phyloP scores from a whole-genome alignment of 495 filamentous ascomycete species.

The Apiosordaria backusii region DNA sequence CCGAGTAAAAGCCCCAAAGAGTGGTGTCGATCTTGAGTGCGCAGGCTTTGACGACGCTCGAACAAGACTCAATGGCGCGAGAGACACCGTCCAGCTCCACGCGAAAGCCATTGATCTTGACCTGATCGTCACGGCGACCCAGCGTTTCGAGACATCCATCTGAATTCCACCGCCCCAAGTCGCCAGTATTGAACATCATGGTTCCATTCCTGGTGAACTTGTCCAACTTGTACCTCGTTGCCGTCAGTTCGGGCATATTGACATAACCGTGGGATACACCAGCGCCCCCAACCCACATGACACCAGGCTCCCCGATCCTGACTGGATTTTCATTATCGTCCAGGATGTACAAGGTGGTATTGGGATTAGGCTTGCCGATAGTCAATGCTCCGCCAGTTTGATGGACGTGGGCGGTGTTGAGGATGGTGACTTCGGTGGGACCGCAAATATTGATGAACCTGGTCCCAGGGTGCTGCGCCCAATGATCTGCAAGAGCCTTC shows the following conservation, averaged over 20 bases:
- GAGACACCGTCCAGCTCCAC: constrained; percentile 40
- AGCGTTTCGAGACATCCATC: constrained; percentile 32
- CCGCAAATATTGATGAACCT: constrained; percentile 38
- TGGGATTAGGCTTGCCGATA: constrained; percentile 38
- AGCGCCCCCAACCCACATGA: constrained; percentile 40
- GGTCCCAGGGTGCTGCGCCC: constrained; percentile 26
- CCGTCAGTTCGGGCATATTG: constrained; percentile 35
- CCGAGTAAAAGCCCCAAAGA: constrained; percentile 36
- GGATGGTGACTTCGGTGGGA: constrained; percentile 39
- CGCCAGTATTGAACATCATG: constrained; percentile 39
- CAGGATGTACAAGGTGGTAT: constrained; percentile 39
- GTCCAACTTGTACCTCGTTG: constrained; percentile 31
- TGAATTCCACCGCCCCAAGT: constrained; percentile 34
- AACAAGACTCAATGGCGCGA: constrained; percentile 28
- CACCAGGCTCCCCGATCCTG: constrained; percentile 29
- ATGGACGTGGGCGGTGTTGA: constrained; percentile 38
- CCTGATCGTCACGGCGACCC: constrained; percentile 38
- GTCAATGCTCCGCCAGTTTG: constrained; percentile 29
- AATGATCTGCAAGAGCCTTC: constrained; percentile 32
- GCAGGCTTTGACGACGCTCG: constrained; percentile 31
- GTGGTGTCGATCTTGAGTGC: constrained; percentile 32
- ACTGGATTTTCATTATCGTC: constrained; percentile 37
- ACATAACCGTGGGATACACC: constrained; percentile 39
- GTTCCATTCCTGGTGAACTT: constrained; percentile 33
- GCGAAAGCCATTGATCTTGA: constrained; percentile 42